phyloP scores from a whole-genome alignment of 2,329 filamentous ascomycete species.

The Fusarium dlaminii region DNA sequence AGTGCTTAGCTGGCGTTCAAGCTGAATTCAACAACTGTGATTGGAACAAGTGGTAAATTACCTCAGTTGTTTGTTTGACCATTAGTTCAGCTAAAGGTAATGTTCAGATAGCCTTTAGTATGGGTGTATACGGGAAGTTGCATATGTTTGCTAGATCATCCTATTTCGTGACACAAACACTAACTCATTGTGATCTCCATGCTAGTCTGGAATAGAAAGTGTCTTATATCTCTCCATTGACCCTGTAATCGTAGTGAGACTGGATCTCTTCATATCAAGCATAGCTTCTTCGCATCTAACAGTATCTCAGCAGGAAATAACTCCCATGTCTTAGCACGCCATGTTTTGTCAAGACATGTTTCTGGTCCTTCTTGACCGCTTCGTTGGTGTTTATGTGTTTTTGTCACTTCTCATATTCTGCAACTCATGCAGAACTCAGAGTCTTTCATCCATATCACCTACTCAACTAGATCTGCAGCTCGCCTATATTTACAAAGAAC shows the following conservation, averaged over 20 bases:
- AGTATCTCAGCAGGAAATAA: neutral
- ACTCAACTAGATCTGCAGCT: neutral
- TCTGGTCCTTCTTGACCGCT: neutral
- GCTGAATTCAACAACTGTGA: neutral
- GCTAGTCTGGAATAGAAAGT: neutral
- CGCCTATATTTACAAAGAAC: neutral
- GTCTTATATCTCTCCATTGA: fast-evolving
- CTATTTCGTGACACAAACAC: neutral
- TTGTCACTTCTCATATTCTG: neutral
- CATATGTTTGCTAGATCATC: neutral
- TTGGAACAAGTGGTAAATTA: neutral
- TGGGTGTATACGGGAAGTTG: neutral
- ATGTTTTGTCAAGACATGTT: neutral
- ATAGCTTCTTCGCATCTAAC: neutral
- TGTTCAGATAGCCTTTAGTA: fast-evolving
- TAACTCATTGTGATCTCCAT: neutral
- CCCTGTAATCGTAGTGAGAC: no score
- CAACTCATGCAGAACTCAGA: neutral
- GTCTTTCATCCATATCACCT: fast-evolving
- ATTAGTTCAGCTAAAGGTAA: fast-evolving
- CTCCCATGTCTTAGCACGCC: fast-evolving
- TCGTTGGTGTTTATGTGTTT: neutral
- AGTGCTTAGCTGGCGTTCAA: neutral
- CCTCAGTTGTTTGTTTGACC: fast-evolving
- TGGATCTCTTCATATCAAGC: no score